Conservation (phyloP, 2,329 filamentous ascomycete genomes). For the Microdochium trichocladiopsis region DNA sequence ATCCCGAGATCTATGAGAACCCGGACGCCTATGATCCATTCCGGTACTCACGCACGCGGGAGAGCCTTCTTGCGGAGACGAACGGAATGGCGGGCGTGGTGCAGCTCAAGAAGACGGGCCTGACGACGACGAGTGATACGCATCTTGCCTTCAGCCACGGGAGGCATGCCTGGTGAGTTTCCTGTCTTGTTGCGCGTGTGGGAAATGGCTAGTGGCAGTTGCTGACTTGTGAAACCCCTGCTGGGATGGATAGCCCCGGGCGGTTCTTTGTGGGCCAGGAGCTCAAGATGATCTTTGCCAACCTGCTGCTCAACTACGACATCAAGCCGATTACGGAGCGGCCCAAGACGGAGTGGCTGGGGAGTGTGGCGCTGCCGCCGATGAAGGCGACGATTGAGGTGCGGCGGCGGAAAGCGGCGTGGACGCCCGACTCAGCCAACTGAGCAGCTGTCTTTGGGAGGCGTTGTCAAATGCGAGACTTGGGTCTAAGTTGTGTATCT, state of each 20-base stretch:
- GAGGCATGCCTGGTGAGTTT: conserved; percentile 37
- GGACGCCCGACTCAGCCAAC: conserved; percentile 27
- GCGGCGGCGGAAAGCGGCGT: conserved; percentile 7
- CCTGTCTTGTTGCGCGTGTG: conserved; percentile 7
- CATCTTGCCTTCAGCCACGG: conserved; percentile 52
- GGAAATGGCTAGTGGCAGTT: background rate
- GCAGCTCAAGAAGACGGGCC: conserved; percentile 32
- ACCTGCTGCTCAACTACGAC: conserved; percentile 46
- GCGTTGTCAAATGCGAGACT: too few relatives aligned
- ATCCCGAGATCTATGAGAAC: conserved; percentile 33
- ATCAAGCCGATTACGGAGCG: conserved; percentile 30
- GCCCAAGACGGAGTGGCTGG: conserved; percentile 35
- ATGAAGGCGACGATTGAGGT: conserved; percentile 22
- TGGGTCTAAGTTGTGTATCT: too few relatives aligned
- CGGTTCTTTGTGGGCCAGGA: conserved; percentile 50
- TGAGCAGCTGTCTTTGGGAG: too few relatives aligned
- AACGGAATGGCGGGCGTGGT: conserved; percentile 21
- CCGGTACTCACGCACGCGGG: conserved; percentile 35
- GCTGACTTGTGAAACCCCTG: background rate
- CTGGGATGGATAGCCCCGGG: conserved; percentile 30
- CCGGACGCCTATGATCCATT: conserved; percentile 39
- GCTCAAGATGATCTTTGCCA: conserved; percentile 45
- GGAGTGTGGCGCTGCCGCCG: conserved; percentile 32
- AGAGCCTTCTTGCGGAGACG: conserved; percentile 21
- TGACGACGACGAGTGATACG: conserved; percentile 44